phyloP scores from a whole-genome alignment of 495 filamentous ascomycete species.

The Aspergillus haitiensis region DNA sequence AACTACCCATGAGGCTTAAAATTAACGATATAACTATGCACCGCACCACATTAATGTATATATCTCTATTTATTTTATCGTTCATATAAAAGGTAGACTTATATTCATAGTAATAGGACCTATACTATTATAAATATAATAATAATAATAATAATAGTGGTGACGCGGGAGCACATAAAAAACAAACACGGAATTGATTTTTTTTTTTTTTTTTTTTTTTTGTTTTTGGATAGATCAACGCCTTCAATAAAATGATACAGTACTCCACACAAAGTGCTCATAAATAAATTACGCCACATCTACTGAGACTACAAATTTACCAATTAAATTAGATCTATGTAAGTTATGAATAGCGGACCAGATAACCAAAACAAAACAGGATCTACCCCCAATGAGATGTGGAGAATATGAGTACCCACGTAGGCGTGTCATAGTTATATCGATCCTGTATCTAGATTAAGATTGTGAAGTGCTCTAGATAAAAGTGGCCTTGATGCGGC shows the following conservation, averaged over 20 bases:
- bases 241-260: not conserved
- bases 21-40: not conserved
- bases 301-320: no score
- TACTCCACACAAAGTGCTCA: not conserved
- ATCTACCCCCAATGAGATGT: no score
- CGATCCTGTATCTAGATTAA: no score
- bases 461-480: no score
- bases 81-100: not conserved
- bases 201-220: not conserved
- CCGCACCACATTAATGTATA: not conserved
- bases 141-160: not conserved
- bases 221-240: not conserved
- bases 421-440: no score
- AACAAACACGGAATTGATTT: not conserved
- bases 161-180: not conserved
- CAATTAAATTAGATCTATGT: no score
- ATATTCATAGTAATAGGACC: not conserved
- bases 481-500: no score
- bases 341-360: no score
- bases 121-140: not conserved
- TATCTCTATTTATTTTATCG: not conserved
- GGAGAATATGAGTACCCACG: no score
- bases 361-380: no score
- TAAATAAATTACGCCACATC: no score
- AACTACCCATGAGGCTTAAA: not conserved